Percentiles rank a stretch among this genome's conserved stretches.
Conservation (phyloP, 2,329 filamentous ascomycete species). For the Penicillium occitanis region DNA sequence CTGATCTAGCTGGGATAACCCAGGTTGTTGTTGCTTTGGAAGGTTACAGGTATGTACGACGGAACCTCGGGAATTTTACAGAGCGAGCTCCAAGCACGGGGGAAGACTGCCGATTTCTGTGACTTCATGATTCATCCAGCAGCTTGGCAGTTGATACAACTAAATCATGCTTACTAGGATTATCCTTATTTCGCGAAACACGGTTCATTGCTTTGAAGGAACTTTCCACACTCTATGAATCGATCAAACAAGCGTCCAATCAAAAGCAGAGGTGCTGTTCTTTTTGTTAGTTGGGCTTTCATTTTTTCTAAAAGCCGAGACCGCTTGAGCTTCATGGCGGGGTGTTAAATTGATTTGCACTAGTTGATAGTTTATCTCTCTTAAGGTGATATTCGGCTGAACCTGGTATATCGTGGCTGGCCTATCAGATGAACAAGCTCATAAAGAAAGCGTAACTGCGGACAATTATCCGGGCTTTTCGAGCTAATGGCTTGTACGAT, state of each 20-base stretch:
- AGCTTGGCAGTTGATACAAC: neutral
- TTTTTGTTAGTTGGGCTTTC: neutral
- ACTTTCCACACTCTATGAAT: neutral
- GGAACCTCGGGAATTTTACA: neutral
- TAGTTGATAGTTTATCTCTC: conserved; percentile 1
- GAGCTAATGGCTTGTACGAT: neutral
- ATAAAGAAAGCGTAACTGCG: neutral
- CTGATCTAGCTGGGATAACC: neutral
- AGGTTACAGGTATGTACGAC: neutral
- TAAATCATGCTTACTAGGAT: neutral
- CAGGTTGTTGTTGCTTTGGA: neutral
- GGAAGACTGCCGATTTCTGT: neutral
- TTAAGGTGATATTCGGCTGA: conserved; percentile 3
- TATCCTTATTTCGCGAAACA: neutral
- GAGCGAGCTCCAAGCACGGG: neutral
- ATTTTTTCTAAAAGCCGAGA: neutral
- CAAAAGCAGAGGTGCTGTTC: neutral
- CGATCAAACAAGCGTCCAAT: neutral
- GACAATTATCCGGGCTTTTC: neutral
- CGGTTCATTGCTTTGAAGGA: neutral
- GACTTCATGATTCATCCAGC: neutral
- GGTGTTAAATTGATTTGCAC: neutral
- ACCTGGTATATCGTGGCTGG: neutral
- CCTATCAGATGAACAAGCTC: neutral
- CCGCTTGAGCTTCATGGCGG: neutral